Evolutionary conservation across 768 basidiomycete genomes (phyloP).

Genomic region (Suillus decipiens): DNA sequence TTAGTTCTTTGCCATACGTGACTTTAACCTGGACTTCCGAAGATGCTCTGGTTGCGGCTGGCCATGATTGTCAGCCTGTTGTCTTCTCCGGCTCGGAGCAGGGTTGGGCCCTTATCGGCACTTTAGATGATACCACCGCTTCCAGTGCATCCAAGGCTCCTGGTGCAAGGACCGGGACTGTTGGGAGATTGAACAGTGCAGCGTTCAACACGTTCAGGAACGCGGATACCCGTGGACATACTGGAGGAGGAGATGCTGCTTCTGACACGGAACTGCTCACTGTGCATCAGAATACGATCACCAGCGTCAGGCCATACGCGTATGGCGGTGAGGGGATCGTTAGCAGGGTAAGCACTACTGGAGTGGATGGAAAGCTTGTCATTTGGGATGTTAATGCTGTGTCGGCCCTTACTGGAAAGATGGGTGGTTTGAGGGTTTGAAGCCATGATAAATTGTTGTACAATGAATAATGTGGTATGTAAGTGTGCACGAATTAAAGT

Average conservation of each 20-base stretch:
- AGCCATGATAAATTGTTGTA: slow-evolving; percentile 22
- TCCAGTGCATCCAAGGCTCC: slow-evolving; percentile 38
- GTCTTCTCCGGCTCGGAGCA: slow-evolving; percentile 74
- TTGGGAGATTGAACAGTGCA: slow-evolving; percentile 84
- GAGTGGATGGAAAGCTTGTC: slow-evolving; percentile 91
- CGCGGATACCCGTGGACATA: slow-evolving; percentile 75
- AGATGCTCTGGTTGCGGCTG: slow-evolving; percentile 82
- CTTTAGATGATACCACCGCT: slow-evolving; percentile 76
- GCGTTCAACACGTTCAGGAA: slow-evolving; percentile 94
- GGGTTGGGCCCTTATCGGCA: slow-evolving; percentile 82
- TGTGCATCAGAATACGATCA: slow-evolving; percentile 98
- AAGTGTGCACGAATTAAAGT: background rate
- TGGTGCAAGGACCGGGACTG: slow-evolving; percentile 45
- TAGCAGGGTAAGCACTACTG: slow-evolving; percentile 81
- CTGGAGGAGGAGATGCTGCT: slow-evolving; percentile 33
- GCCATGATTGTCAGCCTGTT: slow-evolving; percentile 96
- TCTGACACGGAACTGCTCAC: slow-evolving; percentile 80
- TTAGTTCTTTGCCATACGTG: slow-evolving; percentile 78
- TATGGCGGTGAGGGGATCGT: slow-evolving; percentile 53
- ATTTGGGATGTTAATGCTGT: slow-evolving; percentile 83
- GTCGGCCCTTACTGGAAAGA: slow-evolving; percentile 46
- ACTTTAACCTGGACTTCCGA: slow-evolving; percentile 88
- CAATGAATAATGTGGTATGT: background rate
- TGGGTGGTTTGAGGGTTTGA: slow-evolving; percentile 51
- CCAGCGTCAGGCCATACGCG: slow-evolving; percentile 81